Evolutionary conservation across 2,329 filamentous ascomycete species (phyloP).

Genomic region (Aspergillus brasiliensis): DNA sequence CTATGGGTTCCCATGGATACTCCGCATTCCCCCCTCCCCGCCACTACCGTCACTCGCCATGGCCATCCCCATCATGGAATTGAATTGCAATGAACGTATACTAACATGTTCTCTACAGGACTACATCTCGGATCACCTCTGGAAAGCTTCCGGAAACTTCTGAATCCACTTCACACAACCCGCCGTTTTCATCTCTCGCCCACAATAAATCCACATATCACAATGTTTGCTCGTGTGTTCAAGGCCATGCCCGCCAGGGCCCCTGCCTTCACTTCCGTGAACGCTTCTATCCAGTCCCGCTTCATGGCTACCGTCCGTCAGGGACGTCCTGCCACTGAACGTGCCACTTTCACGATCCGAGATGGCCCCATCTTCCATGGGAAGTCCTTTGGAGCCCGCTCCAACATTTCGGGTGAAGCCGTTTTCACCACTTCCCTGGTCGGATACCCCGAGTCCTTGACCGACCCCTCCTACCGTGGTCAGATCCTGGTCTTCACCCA

Average conservation of each 20-base stretch:
- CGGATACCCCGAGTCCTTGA: conserved; percentile 89
- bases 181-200: not conserved
- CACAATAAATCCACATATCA: not conserved
- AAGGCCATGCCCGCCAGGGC: conserved; percentile 54
- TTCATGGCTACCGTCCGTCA: conserved; percentile 70
- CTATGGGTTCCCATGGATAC: not conserved
- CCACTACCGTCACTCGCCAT: conserved; percentile 13
- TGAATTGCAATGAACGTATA: not conserved
- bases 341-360: conserved; percentile 93
- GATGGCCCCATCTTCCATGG: conserved; percentile 96
- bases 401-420: conserved; percentile 95
- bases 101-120: conserved; percentile 47
- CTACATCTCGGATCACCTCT: conserved; percentile 71
- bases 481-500: conserved; percentile 99
- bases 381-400: conserved; percentile 93
- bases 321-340: conserved; percentile 70
- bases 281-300: conserved; percentile 40
- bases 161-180: conserved; percentile 25
- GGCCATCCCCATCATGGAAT: not conserved
- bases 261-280: conserved; percentile 47
- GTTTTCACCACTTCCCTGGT: conserved; percentile 98
- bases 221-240: conserved; percentile 60
- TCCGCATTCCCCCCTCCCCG: not conserved
- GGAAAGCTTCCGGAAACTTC: conserved; percentile 67
- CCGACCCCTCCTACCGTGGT: conserved; percentile 68